phyloP scores from a whole-genome alignment of 2,329 filamentous ascomycete genomes.

The Thelonectria rubi region DNA sequence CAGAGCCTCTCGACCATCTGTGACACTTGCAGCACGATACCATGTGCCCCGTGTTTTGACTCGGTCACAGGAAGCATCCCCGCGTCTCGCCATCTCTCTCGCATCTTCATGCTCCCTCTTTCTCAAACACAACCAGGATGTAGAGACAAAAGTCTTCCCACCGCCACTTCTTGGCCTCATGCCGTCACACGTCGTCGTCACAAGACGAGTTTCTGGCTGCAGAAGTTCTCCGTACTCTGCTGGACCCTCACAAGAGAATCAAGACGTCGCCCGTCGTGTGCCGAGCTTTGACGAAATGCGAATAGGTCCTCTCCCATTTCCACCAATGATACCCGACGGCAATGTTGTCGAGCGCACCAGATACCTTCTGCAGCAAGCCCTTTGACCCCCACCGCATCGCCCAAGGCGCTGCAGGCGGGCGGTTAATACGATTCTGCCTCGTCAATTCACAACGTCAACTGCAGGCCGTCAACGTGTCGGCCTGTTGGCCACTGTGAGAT shows the following conservation, averaged over 20 bases:
- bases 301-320: not conserved
- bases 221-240: not conserved
- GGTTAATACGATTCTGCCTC: not conserved
- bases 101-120: constrained; percentile 16
- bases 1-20: not conserved
- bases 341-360: not conserved
- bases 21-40: not conserved
- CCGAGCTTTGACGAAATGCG: constrained; percentile 3
- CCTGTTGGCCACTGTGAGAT: not conserved
- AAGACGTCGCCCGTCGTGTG: not conserved
- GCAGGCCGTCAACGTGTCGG: not conserved
- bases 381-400: not conserved
- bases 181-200: not conserved
- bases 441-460: not conserved
- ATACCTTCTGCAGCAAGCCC: not conserved
- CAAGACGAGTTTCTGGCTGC: not conserved
- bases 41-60: constrained; percentile 23
- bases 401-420: not conserved
- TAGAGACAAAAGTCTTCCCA: not conserved
- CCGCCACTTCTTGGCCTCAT: constrained; percentile 8
- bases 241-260: no score
- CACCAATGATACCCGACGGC: not conserved
- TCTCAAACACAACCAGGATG: not conserved
- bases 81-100: constrained; percentile 17
- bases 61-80: not conserved